Base-by-base conservation (phyloP, 805 yeast species). In the Novakomyces olei region DNA sequence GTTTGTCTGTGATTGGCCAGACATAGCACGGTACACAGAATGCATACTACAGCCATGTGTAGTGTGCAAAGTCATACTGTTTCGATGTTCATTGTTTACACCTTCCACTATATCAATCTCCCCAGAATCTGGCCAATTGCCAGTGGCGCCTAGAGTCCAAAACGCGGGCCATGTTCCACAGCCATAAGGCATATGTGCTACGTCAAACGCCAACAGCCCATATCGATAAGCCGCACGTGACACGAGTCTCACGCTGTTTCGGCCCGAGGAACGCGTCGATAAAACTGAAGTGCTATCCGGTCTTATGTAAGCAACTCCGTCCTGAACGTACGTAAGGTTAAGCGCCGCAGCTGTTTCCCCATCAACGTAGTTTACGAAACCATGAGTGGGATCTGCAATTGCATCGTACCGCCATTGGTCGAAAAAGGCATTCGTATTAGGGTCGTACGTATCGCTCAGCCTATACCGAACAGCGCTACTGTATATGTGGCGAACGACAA, bases 161-260 rank as follows among this genome's bases (percentile, higher is more conserved):
- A 30, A 30, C 24, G 33, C 33, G 9, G 33, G 33, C 33, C 33
- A 30, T 6, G 33, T 30, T 14, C 33, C 33, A 15, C 33, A 30
- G 16, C 33, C 33, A 20, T n/a, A n/a, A 4, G 33, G 33, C 27
- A 23, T 15, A n/a, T 30, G 33, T 4, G 23, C n/a, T 5, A 30
- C 9, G 16, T 30, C 27, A 12, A 30, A n/a, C 15, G 24, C 24
- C 17, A 30, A 10, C 9, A 30, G 12, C 8, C 12, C 33, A 4
- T 30, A 10, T 7, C 17, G 15, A 12, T 14, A 30, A 12, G 20
- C 12, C 6, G 22, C 20, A 9, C n/a, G 22, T 17, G 27, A 14
- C 27, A n/a, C 12, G 9, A 30, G 14, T 12, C 33, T 26, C 20
- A 30, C 27, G 10, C 27, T 23, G 4, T 26, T 26, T 9, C 33